A percentile compares a stretch with the other conserved stretches of the same genome.
These are phyloP conservation scores for Rhizopus arrhizus DNA, from an alignment of 371 early-diverging fungal species.

Conservation along the genomic window DNA sequence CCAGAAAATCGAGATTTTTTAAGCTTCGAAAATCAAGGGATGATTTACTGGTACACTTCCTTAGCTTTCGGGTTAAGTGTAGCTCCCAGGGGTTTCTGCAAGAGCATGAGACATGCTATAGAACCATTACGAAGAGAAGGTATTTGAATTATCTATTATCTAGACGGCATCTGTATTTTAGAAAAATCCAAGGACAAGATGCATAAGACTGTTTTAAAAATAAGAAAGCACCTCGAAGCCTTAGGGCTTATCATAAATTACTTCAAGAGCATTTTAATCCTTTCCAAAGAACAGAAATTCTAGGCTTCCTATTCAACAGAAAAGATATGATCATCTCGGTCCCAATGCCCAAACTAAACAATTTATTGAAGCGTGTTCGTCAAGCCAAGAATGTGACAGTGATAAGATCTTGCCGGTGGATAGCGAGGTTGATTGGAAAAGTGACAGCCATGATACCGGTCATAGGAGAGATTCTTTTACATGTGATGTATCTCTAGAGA, in stretches of 20 bases:
- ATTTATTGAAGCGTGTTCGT: neutral
- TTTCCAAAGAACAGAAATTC: neutral
- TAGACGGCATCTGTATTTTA: slow-evolving; percentile 12
- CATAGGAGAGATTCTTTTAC: slow-evolving; percentile 17
- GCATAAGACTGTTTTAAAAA: neutral
- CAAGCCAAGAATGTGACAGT: neutral
- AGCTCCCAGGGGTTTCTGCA: too few species aligned
- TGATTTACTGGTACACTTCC: slow-evolving; percentile 11
- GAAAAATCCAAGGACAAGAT: slow-evolving; percentile 1
- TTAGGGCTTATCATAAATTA: slow-evolving; percentile 10
- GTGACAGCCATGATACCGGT: slow-evolving; percentile 11
- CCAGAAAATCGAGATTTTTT: slow-evolving; percentile 3
- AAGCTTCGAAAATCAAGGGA: slow-evolving; percentile 4
- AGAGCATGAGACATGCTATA: too few species aligned
- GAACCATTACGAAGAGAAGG: too few species aligned
- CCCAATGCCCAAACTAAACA: slow-evolving; percentile 3
- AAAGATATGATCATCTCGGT: slow-evolving; percentile 13
- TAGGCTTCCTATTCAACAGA: slow-evolving; percentile 6
- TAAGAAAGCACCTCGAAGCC: neutral
- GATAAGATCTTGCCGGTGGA: slow-evolving; percentile 11
- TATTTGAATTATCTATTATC: too few species aligned
- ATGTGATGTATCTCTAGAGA: slow-evolving; percentile 1
- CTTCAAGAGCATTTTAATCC: slow-evolving; percentile 4
- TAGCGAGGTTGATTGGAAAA: slow-evolving; percentile 7
- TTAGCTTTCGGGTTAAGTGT: too few species aligned